Conservation (phyloP, 768 basidiomycete species). For the Suillus weaverae region DNA sequence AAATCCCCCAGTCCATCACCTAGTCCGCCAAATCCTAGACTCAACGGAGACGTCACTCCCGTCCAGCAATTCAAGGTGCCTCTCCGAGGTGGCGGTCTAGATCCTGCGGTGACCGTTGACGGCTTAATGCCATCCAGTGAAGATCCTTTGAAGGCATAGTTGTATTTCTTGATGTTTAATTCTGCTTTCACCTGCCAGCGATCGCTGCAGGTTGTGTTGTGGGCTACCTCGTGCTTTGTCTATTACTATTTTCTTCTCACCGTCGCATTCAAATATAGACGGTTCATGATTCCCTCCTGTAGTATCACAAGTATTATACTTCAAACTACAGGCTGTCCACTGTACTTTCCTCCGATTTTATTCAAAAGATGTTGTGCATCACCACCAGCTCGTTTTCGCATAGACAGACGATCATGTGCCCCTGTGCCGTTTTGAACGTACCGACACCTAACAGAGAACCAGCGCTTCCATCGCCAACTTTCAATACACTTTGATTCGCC, state of each 20-base stretch:
- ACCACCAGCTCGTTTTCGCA: slow-evolving; percentile 77
- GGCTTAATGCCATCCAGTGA: slow-evolving; percentile 68
- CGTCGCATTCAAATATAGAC: slow-evolving; percentile 28
- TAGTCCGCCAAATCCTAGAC: slow-evolving; percentile 40
- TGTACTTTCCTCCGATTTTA: slow-evolving; percentile 30
- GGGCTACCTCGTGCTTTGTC: slow-evolving; percentile 24
- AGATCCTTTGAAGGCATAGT: slow-evolving; percentile 48
- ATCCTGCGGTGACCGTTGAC: slow-evolving; percentile 56
- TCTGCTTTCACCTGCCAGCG: not conserved
- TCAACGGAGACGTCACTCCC: slow-evolving; percentile 48
- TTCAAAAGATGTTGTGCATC: slow-evolving; percentile 40
- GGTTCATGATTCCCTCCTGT: slow-evolving; percentile 36
- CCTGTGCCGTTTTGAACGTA: slow-evolving; percentile 38
- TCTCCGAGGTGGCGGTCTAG: slow-evolving; percentile 55
- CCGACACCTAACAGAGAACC: slow-evolving; percentile 83
- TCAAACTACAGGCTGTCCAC: slow-evolving; percentile 32
- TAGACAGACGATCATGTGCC: slow-evolving; percentile 59
- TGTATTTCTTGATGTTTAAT: not conserved
- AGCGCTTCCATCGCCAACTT: slow-evolving; percentile 63
- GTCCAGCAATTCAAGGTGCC: slow-evolving; percentile 50
- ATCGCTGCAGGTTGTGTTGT: slow-evolving; percentile 17
- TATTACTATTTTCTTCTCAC: slow-evolving; percentile 34
- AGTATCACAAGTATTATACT: slow-evolving; percentile 39
- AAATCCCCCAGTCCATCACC: slow-evolving; percentile 29
- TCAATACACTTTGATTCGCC: slow-evolving; percentile 83